Conservation (phyloP, 257 asterid species). For the Plantago ovata region DNA sequence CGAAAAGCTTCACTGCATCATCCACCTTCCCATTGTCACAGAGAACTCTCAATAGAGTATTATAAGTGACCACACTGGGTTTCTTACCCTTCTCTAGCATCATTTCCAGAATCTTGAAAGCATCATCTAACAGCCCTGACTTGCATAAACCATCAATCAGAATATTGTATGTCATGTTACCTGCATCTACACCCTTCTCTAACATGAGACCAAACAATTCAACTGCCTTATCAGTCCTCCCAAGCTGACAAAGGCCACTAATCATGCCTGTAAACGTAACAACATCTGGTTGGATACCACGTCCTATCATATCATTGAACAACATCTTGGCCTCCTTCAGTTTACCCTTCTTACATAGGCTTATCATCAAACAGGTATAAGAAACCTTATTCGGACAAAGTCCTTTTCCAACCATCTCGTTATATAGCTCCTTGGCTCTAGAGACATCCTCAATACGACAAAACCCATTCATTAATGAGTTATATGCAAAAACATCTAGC, state of each 20-base stretch:
- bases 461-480: slow-evolving; percentile 48
- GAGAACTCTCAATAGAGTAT: slow-evolving; percentile 45
- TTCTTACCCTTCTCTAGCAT: slow-evolving; percentile 48
- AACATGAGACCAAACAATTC: slow-evolving; percentile 57
- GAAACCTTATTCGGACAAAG: slow-evolving; percentile 45
- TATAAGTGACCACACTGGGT: slow-evolving; percentile 55
- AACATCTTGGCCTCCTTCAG: slow-evolving; percentile 43
- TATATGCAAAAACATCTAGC: slow-evolving; percentile 38
- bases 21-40: slow-evolving; percentile 52
- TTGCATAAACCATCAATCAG: slow-evolving; percentile 58
- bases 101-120: slow-evolving; percentile 41
- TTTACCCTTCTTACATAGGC: slow-evolving; percentile 52
- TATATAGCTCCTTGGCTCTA: slow-evolving; percentile 44
- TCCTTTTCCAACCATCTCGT: slow-evolving; percentile 53
- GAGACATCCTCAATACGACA: slow-evolving; percentile 40
- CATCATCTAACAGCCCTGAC: slow-evolving; percentile 45
- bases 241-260: slow-evolving; percentile 41
- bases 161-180: slow-evolving; percentile 38
- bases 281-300: slow-evolving; percentile 55
- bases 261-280: slow-evolving; percentile 52
- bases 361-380: slow-evolving; percentile 55
- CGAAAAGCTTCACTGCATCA: slow-evolving; percentile 44
- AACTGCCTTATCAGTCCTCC: slow-evolving; percentile 48
- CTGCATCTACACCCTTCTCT: slow-evolving; percentile 53
- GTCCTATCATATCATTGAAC: slow-evolving; percentile 50